Evolutionary conservation across 1,284 basidiomycete species (phyloP).

Genomic region (Moesziomyces globuligerus): DNA sequence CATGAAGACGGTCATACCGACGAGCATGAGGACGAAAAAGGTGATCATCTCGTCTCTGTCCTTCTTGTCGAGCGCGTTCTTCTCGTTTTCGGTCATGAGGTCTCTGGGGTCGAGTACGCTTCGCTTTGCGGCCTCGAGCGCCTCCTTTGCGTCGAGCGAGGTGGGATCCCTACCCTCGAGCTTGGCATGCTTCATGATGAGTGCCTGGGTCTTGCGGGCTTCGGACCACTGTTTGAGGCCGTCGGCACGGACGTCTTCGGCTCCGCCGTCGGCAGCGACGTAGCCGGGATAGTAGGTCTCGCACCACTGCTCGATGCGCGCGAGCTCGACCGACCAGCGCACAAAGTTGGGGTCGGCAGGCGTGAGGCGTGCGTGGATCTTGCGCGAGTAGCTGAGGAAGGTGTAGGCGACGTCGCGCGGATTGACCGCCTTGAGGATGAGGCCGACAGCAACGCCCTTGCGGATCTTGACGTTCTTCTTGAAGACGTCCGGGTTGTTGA

Average conservation of each 20-base stretch:
- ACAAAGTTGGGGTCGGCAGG: conserved; percentile 85
- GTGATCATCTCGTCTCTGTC: conserved; percentile 47
- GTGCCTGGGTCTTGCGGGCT: conserved; percentile 21
- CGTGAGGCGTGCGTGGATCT: conserved; percentile 82
- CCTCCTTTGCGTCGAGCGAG: neutral
- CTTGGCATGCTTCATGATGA: conserved; percentile 22
- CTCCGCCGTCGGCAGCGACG: conserved; percentile 29
- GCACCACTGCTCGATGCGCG: conserved; percentile 63
- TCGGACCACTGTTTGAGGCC: conserved; percentile 49
- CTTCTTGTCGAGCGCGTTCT: conserved; percentile 32
- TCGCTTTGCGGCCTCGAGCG: conserved; percentile 8
- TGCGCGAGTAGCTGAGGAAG: conserved; percentile 83
- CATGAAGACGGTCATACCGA: conserved; percentile 47
- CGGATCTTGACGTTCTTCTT: conserved; percentile 93
- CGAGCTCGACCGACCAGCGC: conserved; percentile 60
- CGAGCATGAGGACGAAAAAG: conserved; percentile 50
- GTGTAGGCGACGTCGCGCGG: conserved; percentile 89
- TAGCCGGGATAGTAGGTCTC: conserved; percentile 64
- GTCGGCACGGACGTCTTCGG: conserved; percentile 46
- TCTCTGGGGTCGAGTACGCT: conserved; percentile 19
- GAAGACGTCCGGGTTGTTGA: conserved; percentile 92
- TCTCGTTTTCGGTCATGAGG: conserved; percentile 41
- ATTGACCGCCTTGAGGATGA: conserved; percentile 90
- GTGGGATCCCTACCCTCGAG: conserved; percentile 7
- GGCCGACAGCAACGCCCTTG: conserved; percentile 85